A percentile compares a stretch with the other conserved stretches of the same genome.
Conservation (phyloP, 139 green algal genomes). For the Volvox reticuliferus region DNA sequence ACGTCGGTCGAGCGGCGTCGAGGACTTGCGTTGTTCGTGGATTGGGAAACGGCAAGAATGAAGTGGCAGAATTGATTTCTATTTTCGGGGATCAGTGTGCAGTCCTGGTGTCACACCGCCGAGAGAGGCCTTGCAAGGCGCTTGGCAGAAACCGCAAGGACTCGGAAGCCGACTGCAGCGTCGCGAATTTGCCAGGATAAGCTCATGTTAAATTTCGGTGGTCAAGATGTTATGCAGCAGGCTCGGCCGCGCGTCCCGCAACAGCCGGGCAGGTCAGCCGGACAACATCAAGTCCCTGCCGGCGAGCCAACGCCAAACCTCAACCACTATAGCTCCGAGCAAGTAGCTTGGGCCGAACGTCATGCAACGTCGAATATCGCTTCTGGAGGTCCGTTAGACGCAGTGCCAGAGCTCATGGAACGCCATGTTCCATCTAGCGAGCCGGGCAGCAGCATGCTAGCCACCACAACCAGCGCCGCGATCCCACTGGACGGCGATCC, state of each 20-base stretch:
- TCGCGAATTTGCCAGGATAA: background rate
- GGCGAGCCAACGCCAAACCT: background rate
- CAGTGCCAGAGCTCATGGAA: background rate
- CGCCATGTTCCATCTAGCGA: background rate
- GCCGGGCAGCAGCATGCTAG: background rate
- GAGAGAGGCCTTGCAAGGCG: background rate
- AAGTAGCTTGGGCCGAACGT: background rate
- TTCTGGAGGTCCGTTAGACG: background rate
- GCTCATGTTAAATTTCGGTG: background rate
- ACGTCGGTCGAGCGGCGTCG: background rate
- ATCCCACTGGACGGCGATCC: background rate
- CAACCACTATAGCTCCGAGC: background rate
- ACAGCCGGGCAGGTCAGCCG: constrained; percentile 3
- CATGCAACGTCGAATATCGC: background rate
- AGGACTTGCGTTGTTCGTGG: background rate
- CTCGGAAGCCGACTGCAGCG: background rate
- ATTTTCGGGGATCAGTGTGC: no score
- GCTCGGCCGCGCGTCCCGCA: background rate
- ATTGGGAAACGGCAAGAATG: background rate
- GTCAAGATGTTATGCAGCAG: background rate
- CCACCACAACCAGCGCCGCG: background rate
- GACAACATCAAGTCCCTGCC: background rate
- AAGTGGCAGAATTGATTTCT: background rate
- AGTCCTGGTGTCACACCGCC: background rate
- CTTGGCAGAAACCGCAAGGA: background rate